Evolutionary conservation across 192 early-diverging fungal genomes (phyloP).

Genomic region (Backusella parvicylindrica): DNA sequence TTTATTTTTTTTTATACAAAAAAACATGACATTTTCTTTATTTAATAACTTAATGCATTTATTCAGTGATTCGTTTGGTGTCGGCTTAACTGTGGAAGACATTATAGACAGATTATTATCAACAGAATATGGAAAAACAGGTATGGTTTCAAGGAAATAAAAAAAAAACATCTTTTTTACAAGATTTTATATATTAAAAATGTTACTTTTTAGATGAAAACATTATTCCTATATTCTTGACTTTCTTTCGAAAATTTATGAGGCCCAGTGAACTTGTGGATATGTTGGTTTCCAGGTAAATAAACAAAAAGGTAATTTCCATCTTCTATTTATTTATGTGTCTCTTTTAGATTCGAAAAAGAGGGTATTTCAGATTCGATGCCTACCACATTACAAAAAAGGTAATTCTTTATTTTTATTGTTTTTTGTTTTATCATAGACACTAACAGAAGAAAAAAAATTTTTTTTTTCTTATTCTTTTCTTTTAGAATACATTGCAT

Average conservation of each 20-base stretch:
- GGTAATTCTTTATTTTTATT: slow-evolving; percentile 9
- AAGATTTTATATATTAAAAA: not conserved
- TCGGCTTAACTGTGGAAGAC: slow-evolving; percentile 9
- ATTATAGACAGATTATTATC: slow-evolving; percentile 11
- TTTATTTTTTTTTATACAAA: not conserved
- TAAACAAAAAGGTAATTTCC: not conserved
- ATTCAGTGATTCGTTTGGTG: slow-evolving; percentile 17
- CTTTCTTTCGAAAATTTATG: slow-evolving; percentile 39
- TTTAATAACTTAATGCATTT: not conserved
- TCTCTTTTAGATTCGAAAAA: slow-evolving; percentile 18
- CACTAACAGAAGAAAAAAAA: not conserved
- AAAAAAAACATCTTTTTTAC: not conserved
- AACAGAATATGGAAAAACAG: slow-evolving; percentile 7
- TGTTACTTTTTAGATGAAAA: slow-evolving; percentile 24
- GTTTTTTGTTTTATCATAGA: not conserved
- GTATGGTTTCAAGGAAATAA: not conserved
- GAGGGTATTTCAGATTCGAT: slow-evolving; percentile 3
- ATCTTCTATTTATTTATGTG: not conserved
- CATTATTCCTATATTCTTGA: slow-evolving; percentile 32
- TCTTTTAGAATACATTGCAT: slow-evolving; percentile 26
- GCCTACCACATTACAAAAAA: slow-evolving; percentile 25
- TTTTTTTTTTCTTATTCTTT: not conserved
- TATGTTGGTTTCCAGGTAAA: slow-evolving; percentile 24
- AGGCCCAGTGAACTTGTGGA: slow-evolving; percentile 27
- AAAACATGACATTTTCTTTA: not conserved